Evolutionary conservation across 2,329 filamentous ascomycete species (phyloP).

Genomic region (Paecilomyces formosus): DNA sequence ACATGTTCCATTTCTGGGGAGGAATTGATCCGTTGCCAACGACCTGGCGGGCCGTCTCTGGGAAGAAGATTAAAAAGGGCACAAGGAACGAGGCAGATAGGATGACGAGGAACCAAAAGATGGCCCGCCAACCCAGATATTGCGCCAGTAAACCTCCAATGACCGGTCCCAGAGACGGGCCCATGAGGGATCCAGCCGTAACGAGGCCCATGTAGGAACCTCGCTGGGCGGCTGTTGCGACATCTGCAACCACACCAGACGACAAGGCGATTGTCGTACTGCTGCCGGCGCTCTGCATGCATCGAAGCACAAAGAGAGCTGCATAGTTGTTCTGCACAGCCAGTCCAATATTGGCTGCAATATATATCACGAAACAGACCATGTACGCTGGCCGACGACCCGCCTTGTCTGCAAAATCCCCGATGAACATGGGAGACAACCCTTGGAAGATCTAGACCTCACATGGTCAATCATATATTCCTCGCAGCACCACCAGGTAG

Average conservation of each 20-base stretch:
- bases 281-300: slow-evolving; percentile 29
- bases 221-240: slow-evolving; percentile 29
- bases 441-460: slow-evolving; percentile 45
- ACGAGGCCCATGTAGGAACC: slow-evolving; percentile 36
- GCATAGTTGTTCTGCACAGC: slow-evolving; percentile 28
- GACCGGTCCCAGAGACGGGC: slow-evolving; percentile 27
- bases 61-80: slow-evolving; percentile 27
- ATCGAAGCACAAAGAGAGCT: slow-evolving; percentile 29
- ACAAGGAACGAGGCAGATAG: slow-evolving; percentile 31
- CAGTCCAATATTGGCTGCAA: slow-evolving; percentile 33
- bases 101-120: slow-evolving; percentile 45
- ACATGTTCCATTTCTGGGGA: slow-evolving; percentile 30
- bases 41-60: slow-evolving; percentile 30
- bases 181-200: slow-evolving; percentile 23
- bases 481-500: too few species aligned
- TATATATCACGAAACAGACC: slow-evolving; percentile 41
- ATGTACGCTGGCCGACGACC: slow-evolving; percentile 47
- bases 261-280: slow-evolving; percentile 35
- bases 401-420: slow-evolving; percentile 43
- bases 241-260: slow-evolving; percentile 32
- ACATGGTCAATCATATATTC: slow-evolving; percentile 33
- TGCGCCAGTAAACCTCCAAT: slow-evolving; percentile 27
- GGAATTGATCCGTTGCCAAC: slow-evolving; percentile 31
- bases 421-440: slow-evolving; percentile 45
- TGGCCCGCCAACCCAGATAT: slow-evolving; percentile 32